Conservation (phyloP, 1,139 yeast species). For the Geotrichum candidum region DNA sequence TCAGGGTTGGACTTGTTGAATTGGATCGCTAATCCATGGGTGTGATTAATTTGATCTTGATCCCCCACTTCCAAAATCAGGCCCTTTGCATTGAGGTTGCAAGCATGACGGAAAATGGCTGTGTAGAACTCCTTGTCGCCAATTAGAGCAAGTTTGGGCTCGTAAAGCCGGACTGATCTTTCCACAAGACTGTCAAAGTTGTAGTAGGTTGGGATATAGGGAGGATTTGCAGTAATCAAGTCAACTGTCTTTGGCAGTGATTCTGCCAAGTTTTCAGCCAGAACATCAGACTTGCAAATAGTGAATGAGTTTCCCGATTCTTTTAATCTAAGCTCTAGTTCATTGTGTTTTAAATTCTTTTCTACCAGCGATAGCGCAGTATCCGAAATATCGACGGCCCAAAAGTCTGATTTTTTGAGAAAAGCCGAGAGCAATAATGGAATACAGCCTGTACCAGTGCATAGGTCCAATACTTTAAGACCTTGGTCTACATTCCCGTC, state of each 20-base stretch:
- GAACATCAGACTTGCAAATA: constrained; percentile 21
- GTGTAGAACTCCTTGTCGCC: constrained; percentile 71
- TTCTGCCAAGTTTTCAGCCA: constrained; percentile 16
- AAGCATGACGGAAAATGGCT: constrained; percentile 45
- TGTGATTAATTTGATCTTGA: constrained; percentile 32
- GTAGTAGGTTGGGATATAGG: constrained; percentile 61
- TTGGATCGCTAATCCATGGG: constrained; percentile 17
- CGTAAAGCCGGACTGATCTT: constrained; percentile 60
- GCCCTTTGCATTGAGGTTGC: constrained; percentile 40
- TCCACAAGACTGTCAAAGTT: constrained; percentile 37
- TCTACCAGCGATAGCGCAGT: constrained; percentile 48
- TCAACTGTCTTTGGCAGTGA: constrained; percentile 33
- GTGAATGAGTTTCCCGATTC: not conserved
- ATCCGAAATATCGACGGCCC: constrained; percentile 57
- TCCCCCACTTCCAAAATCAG: constrained; percentile 44
- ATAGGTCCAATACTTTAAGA: constrained; percentile 54
- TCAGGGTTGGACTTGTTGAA: not conserved
- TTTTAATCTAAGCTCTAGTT: constrained; percentile 1
- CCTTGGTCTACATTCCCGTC: constrained; percentile 12
- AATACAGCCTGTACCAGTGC: constrained; percentile 91
- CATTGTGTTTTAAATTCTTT: constrained; percentile 38
- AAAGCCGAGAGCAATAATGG: constrained; percentile 44
- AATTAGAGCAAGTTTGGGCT: constrained; percentile 69
- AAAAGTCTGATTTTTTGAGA: constrained; percentile 28
- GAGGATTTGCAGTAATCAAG: constrained; percentile 77